Conservation (phyloP, 345 rosid genomes). For the Sonneratia caseolaris region DNA sequence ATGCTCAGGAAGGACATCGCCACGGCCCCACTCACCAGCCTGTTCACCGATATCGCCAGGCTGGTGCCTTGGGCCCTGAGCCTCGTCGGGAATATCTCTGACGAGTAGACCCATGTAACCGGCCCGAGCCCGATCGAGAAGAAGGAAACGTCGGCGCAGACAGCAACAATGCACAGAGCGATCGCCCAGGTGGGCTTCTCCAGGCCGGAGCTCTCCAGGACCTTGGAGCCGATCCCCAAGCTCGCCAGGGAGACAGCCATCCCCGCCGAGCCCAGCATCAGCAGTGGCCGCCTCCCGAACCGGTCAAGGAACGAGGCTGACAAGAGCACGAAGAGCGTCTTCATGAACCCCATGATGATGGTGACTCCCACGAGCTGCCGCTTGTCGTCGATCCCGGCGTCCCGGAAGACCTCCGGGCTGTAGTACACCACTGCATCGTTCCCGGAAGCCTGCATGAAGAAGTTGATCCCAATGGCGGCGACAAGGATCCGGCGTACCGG, state of each 20-base stretch:
- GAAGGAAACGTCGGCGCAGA: slow-evolving; percentile 45
- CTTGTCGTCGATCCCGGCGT: slow-evolving; percentile 45
- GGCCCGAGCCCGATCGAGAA: slow-evolving; percentile 73
- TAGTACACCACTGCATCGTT: slow-evolving; percentile 62
- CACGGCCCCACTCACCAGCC: slow-evolving; percentile 51
- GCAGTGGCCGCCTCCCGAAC: slow-evolving; percentile 55
- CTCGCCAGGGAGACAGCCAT: slow-evolving; percentile 35
- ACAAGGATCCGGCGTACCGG: slow-evolving; percentile 42
- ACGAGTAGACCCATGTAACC: slow-evolving; percentile 64
- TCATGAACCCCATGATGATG: slow-evolving; percentile 42
- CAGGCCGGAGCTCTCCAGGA: slow-evolving; percentile 16
- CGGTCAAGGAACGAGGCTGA: slow-evolving; percentile 49
- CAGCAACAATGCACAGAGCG: slow-evolving; percentile 28
- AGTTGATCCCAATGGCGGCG: slow-evolving; percentile 54
- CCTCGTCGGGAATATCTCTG: slow-evolving; percentile 57
- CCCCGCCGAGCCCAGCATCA: slow-evolving; percentile 46
- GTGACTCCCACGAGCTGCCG: slow-evolving; percentile 39
- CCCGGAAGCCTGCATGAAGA: slow-evolving; percentile 66
- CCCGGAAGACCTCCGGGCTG: slow-evolving; percentile 44
- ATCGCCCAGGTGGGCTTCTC: slow-evolving; percentile 40
- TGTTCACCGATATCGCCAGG: slow-evolving; percentile 51
- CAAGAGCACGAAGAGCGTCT: slow-evolving; percentile 35
- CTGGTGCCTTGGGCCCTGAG: slow-evolving; percentile 67
- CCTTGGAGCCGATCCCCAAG: slow-evolving; percentile 37
- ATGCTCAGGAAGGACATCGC: slow-evolving; percentile 53